Percentiles rank a stretch among this genome's conserved stretches.
phyloP scores from a whole-genome alignment of 2,329 filamentous ascomycete species.

The Aspergillus clavatus region DNA sequence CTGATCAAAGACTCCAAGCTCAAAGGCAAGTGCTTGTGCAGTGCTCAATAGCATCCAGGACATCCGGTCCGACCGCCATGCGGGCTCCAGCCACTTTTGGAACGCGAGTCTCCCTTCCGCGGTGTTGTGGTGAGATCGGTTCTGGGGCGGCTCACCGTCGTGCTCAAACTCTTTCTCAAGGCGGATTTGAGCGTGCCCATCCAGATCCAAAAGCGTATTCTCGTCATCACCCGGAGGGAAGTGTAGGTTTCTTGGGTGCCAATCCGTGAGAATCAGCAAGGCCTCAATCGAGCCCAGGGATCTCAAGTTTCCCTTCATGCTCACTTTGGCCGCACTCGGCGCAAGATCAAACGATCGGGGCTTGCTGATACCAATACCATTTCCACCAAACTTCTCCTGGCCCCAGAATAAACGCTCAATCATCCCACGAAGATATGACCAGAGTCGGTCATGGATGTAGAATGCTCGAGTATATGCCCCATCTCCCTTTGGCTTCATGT shows the following conservation, averaged over 20 bases:
- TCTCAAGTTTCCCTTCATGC: slow-evolving; percentile 69
- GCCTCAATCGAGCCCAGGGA: slow-evolving; percentile 94
- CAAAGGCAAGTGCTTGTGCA: slow-evolving; percentile 82
- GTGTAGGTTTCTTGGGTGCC: slow-evolving; percentile 91
- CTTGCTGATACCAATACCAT: slow-evolving; percentile 54
- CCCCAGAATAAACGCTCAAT: slow-evolving; percentile 94
- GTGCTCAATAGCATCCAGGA: slow-evolving; percentile 97
- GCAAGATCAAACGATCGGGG: slow-evolving; percentile 65
- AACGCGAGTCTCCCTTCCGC: slow-evolving; percentile 74
- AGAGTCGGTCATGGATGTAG: slow-evolving; percentile 90
- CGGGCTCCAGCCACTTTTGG: slow-evolving; percentile 93
- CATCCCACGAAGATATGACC: slow-evolving; percentile 91
- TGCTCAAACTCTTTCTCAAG: slow-evolving; percentile 44
- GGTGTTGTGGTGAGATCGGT: slow-evolving; percentile 51
- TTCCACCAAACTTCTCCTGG: slow-evolving; percentile 89
- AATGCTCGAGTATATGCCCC: slow-evolving; percentile 79
- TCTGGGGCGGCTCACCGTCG: slow-evolving; percentile 38
- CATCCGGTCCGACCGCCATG: slow-evolving; percentile 91
- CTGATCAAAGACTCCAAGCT: slow-evolving; percentile 91
- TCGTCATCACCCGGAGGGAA: slow-evolving; percentile 73
- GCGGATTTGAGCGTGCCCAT: slow-evolving; percentile 60
- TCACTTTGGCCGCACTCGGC: slow-evolving; percentile 47
- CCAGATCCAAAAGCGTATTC: slow-evolving; percentile 60
- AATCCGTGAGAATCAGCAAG: slow-evolving; percentile 88
- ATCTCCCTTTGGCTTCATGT: slow-evolving; percentile 72